Percentiles rank a stretch among this genome's conserved stretches.
These are phyloP conservation scores for Dalbergia oliveri DNA, from an alignment of 306 rosid species.

Conservation along the genomic window DNA sequence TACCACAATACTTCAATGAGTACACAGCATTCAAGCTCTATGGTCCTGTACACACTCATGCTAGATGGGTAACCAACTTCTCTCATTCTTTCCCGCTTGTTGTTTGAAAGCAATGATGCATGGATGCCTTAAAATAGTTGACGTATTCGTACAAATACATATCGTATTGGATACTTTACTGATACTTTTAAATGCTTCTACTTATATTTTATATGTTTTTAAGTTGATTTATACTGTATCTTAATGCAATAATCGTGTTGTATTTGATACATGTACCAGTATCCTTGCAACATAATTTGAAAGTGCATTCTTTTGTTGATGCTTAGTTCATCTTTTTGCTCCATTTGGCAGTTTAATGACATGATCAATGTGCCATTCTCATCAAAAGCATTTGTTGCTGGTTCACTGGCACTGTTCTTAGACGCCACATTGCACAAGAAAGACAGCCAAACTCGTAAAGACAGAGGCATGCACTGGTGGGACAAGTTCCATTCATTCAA, in stretches of 20 bases:
- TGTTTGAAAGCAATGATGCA: no score
- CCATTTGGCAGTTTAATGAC: slow-evolving; percentile 79
- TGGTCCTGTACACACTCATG: slow-evolving; percentile 84
- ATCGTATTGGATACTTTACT: no score
- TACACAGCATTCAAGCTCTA: slow-evolving; percentile 72
- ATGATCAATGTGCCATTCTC: slow-evolving; percentile 89
- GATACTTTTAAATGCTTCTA: no score
- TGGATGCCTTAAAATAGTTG: no score
- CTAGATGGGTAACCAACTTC: slow-evolving; percentile 77
- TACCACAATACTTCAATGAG: slow-evolving; percentile 95
- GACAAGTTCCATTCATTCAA: slow-evolving; percentile 74
- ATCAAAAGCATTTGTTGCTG: slow-evolving; percentile 87
- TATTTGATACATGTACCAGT: no score
- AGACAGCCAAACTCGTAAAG: slow-evolving; percentile 72
- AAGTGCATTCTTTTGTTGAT: background rate
- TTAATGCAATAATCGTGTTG: no score
- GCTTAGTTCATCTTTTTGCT: background rate
- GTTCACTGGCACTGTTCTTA: slow-evolving; percentile 69
- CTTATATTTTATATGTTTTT: no score
- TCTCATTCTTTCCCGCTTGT: slow-evolving; percentile 1
- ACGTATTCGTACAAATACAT: no score
- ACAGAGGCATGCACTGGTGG: slow-evolving; percentile 95
- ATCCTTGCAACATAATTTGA: background rate
- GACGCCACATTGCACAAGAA: slow-evolving; percentile 66
- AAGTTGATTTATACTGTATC: no score